A percentile compares a stretch with the other conserved stretches of the same genome.
Evolutionary conservation across 768 basidiomycete genomes (phyloP).

Genomic region (Wakefieldia striispora): DNA sequence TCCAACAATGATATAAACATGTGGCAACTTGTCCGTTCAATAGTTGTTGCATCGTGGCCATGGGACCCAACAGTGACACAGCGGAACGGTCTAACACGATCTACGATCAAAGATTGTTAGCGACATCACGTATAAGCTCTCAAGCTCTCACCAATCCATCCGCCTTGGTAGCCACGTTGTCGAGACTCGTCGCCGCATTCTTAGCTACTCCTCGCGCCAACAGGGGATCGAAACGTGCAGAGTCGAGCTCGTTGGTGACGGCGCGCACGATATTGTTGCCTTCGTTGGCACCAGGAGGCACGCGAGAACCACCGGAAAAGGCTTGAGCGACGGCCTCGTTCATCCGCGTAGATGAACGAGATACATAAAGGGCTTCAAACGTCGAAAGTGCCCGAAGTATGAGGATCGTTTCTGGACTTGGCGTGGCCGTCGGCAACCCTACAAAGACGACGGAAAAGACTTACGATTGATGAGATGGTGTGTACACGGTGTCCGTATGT

Average conservation of each 20-base stretch:
- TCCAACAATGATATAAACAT: slow-evolving; percentile 45
- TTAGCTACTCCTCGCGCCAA: slow-evolving; percentile 78
- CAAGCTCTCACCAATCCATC: slow-evolving; percentile 62
- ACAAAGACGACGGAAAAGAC: slow-evolving; percentile 6
- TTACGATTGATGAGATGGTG: slow-evolving; percentile 80
- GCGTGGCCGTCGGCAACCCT: slow-evolving; percentile 1
- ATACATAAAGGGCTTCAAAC: slow-evolving; percentile 87
- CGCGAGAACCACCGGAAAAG: slow-evolving; percentile 66
- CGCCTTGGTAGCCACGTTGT: slow-evolving; percentile 58
- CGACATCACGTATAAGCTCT: not conserved
- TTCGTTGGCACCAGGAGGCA: slow-evolving; percentile 72
- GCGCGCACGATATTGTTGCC: slow-evolving; percentile 74
- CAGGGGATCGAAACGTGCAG: slow-evolving; percentile 65
- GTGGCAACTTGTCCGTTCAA: slow-evolving; percentile 77
- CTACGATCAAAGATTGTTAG: slow-evolving; percentile 36
- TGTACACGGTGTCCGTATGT: slow-evolving; percentile 93
- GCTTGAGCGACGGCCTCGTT: slow-evolving; percentile 79
- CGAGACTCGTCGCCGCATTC: slow-evolving; percentile 64
- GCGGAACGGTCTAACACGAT: slow-evolving; percentile 70
- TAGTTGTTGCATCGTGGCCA: slow-evolving; percentile 75
- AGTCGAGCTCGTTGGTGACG: slow-evolving; percentile 77
- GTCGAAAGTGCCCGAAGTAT: slow-evolving; percentile 78
- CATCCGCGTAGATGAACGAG: slow-evolving; percentile 77
- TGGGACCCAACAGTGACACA: slow-evolving; percentile 68
- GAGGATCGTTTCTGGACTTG: slow-evolving; percentile 88